Percentiles rank a stretch among this genome's conserved stretches.
phyloP scores from a whole-genome alignment of 139 green algal species.

The Chlorella sp. region DNA sequence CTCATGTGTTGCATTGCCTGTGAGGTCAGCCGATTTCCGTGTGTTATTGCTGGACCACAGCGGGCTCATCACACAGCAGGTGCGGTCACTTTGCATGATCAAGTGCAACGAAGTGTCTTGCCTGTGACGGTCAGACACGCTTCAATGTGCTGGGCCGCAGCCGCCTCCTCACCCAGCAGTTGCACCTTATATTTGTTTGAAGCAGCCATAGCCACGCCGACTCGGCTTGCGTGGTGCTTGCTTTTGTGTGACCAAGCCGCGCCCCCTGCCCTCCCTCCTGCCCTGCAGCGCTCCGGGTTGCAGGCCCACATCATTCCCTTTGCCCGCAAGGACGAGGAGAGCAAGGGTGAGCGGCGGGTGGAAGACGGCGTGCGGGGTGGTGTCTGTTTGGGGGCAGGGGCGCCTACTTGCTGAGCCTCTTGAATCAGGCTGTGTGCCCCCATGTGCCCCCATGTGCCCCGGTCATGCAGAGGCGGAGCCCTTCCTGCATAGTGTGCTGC shows the following conservation, averaged over 20 bases:
- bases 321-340: constrained; percentile 59
- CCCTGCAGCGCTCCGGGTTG: constrained; percentile 45
- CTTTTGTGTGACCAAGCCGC: too few species aligned
- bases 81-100: background rate
- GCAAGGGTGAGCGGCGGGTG: constrained; percentile 10
- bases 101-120: too few species aligned
- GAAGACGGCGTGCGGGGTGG: background rate
- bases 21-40: too few species aligned
- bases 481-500: too few species aligned
- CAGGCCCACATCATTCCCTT: constrained; percentile 69
- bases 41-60: too few species aligned
- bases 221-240: too few species aligned
- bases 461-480: too few species aligned
- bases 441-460: too few species aligned
- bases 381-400: background rate
- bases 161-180: constrained; percentile 3
- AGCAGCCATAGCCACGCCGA: background rate
- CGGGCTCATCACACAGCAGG: background rate
- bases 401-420: too few species aligned
- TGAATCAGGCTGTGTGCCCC: too few species aligned
- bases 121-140: background rate
- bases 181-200: background rate
- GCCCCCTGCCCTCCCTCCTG: background rate
- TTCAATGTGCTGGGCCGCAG: constrained; percentile 79
- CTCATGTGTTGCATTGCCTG: too few species aligned